Conservation (phyloP, 495 filamentous ascomycete genomes). For the Lophiotrema nucula region DNA sequence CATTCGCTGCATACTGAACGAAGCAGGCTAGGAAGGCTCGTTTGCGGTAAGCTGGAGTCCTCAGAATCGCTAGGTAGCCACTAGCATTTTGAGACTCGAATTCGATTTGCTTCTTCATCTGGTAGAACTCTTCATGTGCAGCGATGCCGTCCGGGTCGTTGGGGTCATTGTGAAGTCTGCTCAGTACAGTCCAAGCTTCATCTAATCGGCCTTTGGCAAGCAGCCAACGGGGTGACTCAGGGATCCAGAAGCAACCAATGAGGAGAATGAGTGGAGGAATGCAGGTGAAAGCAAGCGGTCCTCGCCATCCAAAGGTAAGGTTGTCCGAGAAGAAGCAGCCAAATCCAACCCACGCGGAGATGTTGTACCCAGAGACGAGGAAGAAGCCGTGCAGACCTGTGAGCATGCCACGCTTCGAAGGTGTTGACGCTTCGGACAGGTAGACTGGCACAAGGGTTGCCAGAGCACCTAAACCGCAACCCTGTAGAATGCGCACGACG, state of each 20-base stretch:
- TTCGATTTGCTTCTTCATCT: slow-evolving; percentile 33
- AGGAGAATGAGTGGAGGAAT: slow-evolving; percentile 55
- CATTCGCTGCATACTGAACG: slow-evolving; percentile 33
- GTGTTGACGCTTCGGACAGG: slow-evolving; percentile 46
- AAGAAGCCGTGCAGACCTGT: slow-evolving; percentile 52
- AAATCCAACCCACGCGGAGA: slow-evolving; percentile 70
- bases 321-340: slow-evolving; percentile 57
- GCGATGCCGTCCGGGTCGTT: slow-evolving; percentile 21
- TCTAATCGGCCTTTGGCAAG: slow-evolving; percentile 50
- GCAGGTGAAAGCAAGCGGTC: slow-evolving; percentile 57
- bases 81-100: slow-evolving; percentile 29
- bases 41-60: slow-evolving; percentile 30
- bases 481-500: slow-evolving; percentile 43
- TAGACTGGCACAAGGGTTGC: slow-evolving; percentile 46
- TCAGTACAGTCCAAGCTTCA: slow-evolving; percentile 51
- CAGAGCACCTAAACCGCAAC: slow-evolving; percentile 42
- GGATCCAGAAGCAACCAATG: slow-evolving; percentile 57
- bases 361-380: slow-evolving; percentile 51
- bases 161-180: slow-evolving; percentile 39
- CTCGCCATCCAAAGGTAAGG: slow-evolving; percentile 54
- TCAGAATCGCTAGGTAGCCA: slow-evolving; percentile 31
- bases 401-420: slow-evolving; percentile 45
- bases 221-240: slow-evolving; percentile 65
- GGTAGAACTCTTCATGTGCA: slow-evolving; percentile 35
- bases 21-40: slow-evolving; percentile 34